phyloP scores from a whole-genome alignment of 139 green algal genomes.

The Coccomyxa sp. region DNA sequence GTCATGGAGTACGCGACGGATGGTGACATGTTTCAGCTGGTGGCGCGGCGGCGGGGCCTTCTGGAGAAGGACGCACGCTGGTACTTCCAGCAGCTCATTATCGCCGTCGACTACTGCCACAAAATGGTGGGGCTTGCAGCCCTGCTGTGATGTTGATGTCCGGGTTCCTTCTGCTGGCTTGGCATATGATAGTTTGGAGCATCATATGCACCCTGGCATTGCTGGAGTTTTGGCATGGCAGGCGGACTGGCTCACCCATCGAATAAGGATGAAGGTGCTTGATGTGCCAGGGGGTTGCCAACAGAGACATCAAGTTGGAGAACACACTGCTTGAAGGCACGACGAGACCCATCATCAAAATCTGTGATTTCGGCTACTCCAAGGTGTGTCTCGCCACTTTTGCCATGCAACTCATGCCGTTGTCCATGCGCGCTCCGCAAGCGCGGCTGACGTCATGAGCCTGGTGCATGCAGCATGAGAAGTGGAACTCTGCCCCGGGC shows the following conservation, averaged over 20 bases:
- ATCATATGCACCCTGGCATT: not conserved
- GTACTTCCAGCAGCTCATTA: slow-evolving; percentile 69
- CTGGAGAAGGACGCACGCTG: slow-evolving; percentile 56
- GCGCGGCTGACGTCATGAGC: slow-evolving; percentile 49
- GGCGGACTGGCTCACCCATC: too few species aligned
- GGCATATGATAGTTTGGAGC: not conserved
- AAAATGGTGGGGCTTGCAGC: slow-evolving; percentile 23
- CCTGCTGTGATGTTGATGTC: not conserved
- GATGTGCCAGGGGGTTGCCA: slow-evolving; percentile 50
- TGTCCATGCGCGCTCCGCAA: not conserved
- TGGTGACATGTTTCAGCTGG: slow-evolving; percentile 69
- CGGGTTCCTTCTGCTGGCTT: not conserved
- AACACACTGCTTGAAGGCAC: slow-evolving; percentile 49
- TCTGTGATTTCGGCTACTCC: slow-evolving; percentile 66
- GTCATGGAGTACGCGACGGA: slow-evolving; percentile 79
- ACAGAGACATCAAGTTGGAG: slow-evolving; percentile 80
- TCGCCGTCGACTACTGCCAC: slow-evolving; percentile 65
- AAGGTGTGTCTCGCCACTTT: slow-evolving; percentile 16
- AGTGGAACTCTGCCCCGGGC: slow-evolving; percentile 70
- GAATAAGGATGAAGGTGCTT: not conserved
- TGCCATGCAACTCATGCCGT: not conserved
- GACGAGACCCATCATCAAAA: slow-evolving; percentile 47
- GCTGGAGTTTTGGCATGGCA: not conserved
- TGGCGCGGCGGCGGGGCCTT: slow-evolving; percentile 27
- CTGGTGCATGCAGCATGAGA: slow-evolving; percentile 61